A percentile compares a stretch with the other conserved stretches of the same genome.
phyloP scores from a whole-genome alignment of 495 filamentous ascomycete species.

The Baudoinia panamericana region DNA sequence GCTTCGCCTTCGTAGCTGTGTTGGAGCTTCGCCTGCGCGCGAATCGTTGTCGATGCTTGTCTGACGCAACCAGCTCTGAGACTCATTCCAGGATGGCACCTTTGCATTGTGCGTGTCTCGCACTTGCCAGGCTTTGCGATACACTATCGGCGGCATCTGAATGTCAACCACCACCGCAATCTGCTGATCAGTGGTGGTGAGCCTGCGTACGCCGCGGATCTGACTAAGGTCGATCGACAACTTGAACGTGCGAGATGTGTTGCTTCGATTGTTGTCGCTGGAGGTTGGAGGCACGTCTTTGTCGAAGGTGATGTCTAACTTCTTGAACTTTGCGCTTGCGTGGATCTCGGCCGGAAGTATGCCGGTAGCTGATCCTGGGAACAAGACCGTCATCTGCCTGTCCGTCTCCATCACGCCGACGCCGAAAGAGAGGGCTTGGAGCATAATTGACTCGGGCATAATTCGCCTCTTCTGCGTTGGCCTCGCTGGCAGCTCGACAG shows the following conservation, averaged over 20 bases:
- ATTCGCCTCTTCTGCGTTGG: too few relatives aligned
- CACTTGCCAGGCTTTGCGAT: constrained; percentile 38
- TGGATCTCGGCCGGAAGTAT: too few relatives aligned
- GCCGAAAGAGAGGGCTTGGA: too few relatives aligned
- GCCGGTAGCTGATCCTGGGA: too few relatives aligned
- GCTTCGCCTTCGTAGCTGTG: constrained; percentile 43
- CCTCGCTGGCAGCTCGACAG: too few relatives aligned
- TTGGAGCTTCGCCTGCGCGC: constrained; percentile 28
- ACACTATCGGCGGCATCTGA: constrained; percentile 52
- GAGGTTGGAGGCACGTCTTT: too few relatives aligned
- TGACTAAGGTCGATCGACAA: neutral
- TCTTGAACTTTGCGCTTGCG: too few relatives aligned
- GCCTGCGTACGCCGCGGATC: neutral
- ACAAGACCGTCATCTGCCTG: too few relatives aligned
- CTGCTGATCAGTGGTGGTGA: neutral
- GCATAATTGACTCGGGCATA: too few relatives aligned
- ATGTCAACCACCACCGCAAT: constrained; percentile 24
- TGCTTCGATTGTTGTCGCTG: too few relatives aligned
- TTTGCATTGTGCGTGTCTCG: constrained; percentile 31
- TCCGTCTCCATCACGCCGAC: too few relatives aligned
- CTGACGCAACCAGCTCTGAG: constrained; percentile 61
- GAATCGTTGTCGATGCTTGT: constrained; percentile 51
- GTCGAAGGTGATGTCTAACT: too few relatives aligned
- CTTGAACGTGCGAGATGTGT: neutral
- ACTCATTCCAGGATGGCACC: constrained; percentile 45